Conservation (phyloP, 805 yeast genomes). For the Ogataea henricii region DNA sequence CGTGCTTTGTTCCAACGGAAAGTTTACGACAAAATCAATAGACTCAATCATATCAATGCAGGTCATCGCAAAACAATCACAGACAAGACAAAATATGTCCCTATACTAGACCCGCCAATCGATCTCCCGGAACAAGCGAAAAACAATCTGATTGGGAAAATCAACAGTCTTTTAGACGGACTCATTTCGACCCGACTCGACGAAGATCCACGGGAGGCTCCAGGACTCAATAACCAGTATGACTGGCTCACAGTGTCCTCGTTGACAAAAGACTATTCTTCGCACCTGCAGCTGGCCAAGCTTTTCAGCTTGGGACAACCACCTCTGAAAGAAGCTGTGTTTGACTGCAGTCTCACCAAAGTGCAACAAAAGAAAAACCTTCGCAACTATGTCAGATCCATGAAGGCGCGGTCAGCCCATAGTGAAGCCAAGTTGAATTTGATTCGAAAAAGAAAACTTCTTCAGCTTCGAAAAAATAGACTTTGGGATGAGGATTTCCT, state of each 20-base stretch:
- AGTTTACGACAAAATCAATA: constrained; percentile 15
- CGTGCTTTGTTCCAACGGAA: constrained; percentile 23
- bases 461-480: constrained; percentile 6
- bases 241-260: constrained; percentile 19
- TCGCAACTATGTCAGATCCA: not conserved
- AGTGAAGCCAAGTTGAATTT: constrained; percentile 5
- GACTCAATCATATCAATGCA: constrained; percentile 11
- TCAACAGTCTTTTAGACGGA: constrained; percentile 26
- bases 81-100: constrained; percentile 11
- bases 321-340: constrained; percentile 12
- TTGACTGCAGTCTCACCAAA: constrained; percentile 13
- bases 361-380: constrained; percentile 7
- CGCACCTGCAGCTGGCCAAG: constrained; percentile 12
- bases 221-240: constrained; percentile 1
- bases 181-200: constrained; percentile 11
- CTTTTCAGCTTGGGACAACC: constrained; percentile 20
- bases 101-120: constrained; percentile 29
- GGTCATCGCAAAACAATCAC: constrained; percentile 3
- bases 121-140: constrained; percentile 18
- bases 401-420: not conserved
- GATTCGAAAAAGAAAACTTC: constrained; percentile 9
- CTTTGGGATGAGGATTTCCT: constrained; percentile 14
- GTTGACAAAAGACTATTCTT: constrained; percentile 12
- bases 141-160: constrained; percentile 14
- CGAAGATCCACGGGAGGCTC: not conserved